Evolutionary conservation across 306 rosid genomes (phyloP), one percentile per base, ranked within the genome.

Genomic region (Vigna mungo): DNA sequence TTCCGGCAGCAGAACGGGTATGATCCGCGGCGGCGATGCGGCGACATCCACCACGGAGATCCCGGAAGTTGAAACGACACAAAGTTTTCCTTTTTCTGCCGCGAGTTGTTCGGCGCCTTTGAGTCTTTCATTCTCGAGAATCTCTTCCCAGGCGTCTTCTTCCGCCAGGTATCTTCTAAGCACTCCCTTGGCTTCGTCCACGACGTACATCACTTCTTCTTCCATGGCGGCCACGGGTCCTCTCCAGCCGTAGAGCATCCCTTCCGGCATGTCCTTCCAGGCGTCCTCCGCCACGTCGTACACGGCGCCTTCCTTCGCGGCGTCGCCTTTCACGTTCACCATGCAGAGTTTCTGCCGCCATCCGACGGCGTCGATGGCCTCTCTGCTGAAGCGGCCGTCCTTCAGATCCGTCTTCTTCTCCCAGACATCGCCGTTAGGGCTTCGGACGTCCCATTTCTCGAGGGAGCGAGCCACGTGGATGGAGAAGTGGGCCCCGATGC

Each of bases 181-280:
- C 10, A 53, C 52, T 0, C 96, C 97, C 2, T 74, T 82, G 0
- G 11, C 86, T 54, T 90, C 97, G 32, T 92, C 96, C 56, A 95
- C 91, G 4, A 82, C 92, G 47, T 83, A 95, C 93, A 95, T 81
- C 15, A 71, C 90, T 0, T 87, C 84, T 64, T 90, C 96, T 23
- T 85, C 92, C 97, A 95, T 84, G 39, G 98, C 93, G 3, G 92
- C 96, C 68, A 87, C 98, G 11, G 98, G 98, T 1, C 98, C 97
- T 13, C 85, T 84, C 94, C 97, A 94, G 2, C 96, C 97, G 1
- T 23, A 75, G 5, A 89, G 36, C 98, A 94, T 92, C 9, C 98
- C 98, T 44, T 82, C 79, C 71, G 91, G 89, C 97, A 94, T 92
- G 68, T 79, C 93, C 72, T 68, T 68, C 98, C 97, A 92, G 48